These are phyloP conservation scores for Leccinum aurantiacum DNA, from an alignment of 768 basidiomycete species.

Conservation along the genomic window DNA sequence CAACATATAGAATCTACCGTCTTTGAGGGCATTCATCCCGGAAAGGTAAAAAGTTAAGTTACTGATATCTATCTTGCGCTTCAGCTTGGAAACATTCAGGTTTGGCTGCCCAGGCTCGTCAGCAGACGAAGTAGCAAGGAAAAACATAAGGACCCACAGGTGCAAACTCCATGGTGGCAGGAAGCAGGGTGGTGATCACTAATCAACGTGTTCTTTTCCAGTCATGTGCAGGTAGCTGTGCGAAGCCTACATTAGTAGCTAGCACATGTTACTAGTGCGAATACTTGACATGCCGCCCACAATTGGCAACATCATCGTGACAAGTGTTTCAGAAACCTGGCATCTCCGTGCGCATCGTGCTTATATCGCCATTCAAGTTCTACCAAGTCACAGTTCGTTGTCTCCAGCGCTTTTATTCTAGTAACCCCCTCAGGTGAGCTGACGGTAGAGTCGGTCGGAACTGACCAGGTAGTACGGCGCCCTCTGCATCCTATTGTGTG, in stretches of 20 bases:
- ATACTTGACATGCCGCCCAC: constrained; percentile 21
- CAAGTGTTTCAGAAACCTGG: neutral
- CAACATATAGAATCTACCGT: constrained; percentile 27
- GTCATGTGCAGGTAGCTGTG: constrained; percentile 12
- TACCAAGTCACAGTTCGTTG: neutral
- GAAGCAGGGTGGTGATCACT: neutral
- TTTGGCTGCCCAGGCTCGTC: constrained; percentile 14
- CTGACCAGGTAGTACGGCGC: neutral
- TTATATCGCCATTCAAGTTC: neutral
- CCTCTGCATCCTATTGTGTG: neutral
- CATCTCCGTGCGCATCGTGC: neutral
- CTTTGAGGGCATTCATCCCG: neutral
- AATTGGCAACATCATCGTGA: constrained; percentile 12
- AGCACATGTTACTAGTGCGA: constrained; percentile 7
- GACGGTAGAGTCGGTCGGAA: neutral
- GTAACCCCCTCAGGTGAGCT: neutral
- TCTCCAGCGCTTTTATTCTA: neutral
- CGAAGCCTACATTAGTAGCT: neutral
- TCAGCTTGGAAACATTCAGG: constrained; percentile 23
- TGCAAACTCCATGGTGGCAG: constrained; percentile 27
- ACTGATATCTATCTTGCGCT: constrained; percentile 25
- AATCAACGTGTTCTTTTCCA: constrained; percentile 21
- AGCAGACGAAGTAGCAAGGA: constrained; percentile 1
- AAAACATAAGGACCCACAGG: constrained; percentile 28
- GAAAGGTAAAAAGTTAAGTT: constrained; percentile 23